Evolutionary conservation across 1,284 basidiomycete species (phyloP), one percentile per base, ranked within the genome.

Genomic region (Moesziomyces sp.): DNA sequence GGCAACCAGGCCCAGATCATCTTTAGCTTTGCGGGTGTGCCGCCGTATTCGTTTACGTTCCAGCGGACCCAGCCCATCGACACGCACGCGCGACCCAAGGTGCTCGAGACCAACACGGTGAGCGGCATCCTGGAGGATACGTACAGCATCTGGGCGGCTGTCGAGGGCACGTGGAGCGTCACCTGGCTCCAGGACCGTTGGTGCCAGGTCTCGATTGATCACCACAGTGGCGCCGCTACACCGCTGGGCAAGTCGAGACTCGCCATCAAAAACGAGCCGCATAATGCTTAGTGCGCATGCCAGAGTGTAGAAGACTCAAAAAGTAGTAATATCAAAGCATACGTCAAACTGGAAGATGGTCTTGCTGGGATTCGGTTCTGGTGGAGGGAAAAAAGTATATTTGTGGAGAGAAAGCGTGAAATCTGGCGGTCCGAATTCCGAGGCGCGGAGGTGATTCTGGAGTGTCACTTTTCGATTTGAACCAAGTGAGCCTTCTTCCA

Each of bases 151-250:
- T 93, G 90, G 82, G 93, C 93, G 9, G 91, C 92, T 4, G 85
- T 92, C 52, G 93, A 96, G 87, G 94, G 94, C 10, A 71, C 67
- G 26, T 95, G 93, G 93, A 92, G 91, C 14, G 92, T 98, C n/a
- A 93, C 92, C 6, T 93, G 91, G 58, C 90, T 96, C 57, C 89
- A 91, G 21, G 93, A 96, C 84, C 88, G 88, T 46, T 92, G 89
- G 82, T 96, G 94, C 52, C 78, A 76, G 42, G 79, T 81, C 19
- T 76, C 73, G 54, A 47, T 79, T 35, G 78, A 77, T 43, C 65
- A 76, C 28, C 57, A 67, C 28, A 79, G 78, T 52, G 78, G 78
- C 4, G 66, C 72, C 7, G 67, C 72, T 16, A 74, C 67, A 19
- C 62, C 72, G 56, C 48, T 74, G 50, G 72, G 72, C 21, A 74